Percentiles rank a stretch among this genome's conserved stretches.
Conservation (phyloP, 83 land plant species). For the Diphasiastrum complanatum region DNA sequence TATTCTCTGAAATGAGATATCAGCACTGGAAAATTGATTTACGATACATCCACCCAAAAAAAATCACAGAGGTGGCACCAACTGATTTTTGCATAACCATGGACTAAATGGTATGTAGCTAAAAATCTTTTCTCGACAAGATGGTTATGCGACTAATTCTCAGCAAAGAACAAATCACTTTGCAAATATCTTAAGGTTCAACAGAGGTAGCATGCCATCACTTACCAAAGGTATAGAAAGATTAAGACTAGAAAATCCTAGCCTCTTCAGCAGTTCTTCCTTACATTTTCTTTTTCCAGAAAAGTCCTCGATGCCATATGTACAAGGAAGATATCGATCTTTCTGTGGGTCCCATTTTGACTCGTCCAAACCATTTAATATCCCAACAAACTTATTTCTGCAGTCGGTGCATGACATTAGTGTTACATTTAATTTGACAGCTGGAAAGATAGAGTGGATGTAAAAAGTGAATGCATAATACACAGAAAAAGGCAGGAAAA, state of each 20-base stretch:
- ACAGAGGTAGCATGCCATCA: not conserved
- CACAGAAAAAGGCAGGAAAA: not conserved
- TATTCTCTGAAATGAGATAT: too few relatives aligned
- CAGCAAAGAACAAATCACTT: too few relatives aligned
- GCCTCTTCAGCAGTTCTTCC: slow-evolving; percentile 1
- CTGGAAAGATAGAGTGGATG: slow-evolving; percentile 1
- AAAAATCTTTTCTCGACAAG: too few relatives aligned
- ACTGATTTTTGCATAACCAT: too few relatives aligned
- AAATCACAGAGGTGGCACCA: too few relatives aligned
- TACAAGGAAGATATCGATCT: slow-evolving; percentile 18
- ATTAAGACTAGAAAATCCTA: slow-evolving; percentile 12
- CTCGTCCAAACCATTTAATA: slow-evolving; percentile 23
- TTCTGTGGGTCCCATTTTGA: slow-evolving; percentile 18
- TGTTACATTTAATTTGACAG: not conserved
- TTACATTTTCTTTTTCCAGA: slow-evolving; percentile 24
- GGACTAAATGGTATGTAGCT: too few relatives aligned
- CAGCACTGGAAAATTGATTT: too few relatives aligned
- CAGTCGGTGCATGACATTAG: not conserved
- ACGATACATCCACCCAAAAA: too few relatives aligned
- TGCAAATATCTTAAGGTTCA: too few relatives aligned
- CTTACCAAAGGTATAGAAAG: slow-evolving; percentile 23
- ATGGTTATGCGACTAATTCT: too few relatives aligned
- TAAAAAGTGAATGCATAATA: too few relatives aligned
- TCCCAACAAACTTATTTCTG: slow-evolving; percentile 23
- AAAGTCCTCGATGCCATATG: slow-evolving; percentile 11